Evolutionary conservation across 2,329 filamentous ascomycete genomes (phyloP).

Genomic region (Xylariaceae sp.): DNA sequence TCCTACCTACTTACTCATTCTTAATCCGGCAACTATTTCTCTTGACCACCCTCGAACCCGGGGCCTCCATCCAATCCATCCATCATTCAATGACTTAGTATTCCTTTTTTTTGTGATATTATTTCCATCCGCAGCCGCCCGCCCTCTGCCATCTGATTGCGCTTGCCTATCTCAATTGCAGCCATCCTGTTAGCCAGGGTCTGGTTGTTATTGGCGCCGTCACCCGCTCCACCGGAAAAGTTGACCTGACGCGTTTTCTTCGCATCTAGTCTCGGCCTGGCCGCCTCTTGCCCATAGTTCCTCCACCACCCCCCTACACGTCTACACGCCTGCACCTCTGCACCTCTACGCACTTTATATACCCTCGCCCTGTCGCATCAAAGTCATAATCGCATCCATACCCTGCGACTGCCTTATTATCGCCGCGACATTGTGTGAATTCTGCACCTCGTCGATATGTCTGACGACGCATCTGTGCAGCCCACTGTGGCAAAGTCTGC

Average conservation of each 20-base stretch:
- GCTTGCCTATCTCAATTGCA: constrained; percentile 16
- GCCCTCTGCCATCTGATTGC: constrained; percentile 16
- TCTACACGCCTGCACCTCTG: not conserved
- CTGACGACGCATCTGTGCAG: constrained; percentile 39
- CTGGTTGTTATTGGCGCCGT: constrained; percentile 34
- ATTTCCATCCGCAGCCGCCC: not conserved
- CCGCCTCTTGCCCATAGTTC: constrained; percentile 5
- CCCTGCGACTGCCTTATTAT: constrained; percentile 6
- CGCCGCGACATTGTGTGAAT: constrained; percentile 20
- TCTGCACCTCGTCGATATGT: constrained; percentile 32
- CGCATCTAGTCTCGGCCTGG: constrained; percentile 21
- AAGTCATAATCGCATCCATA: too few relatives aligned
- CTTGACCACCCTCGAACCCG: too few relatives aligned
- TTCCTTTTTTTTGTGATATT: not conserved
- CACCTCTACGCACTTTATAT: not conserved
- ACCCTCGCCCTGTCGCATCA: too few relatives aligned
- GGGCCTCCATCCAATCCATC: constrained; percentile 9
- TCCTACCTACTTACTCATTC: too few relatives aligned
- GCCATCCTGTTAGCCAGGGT: not conserved
- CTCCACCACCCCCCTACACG: constrained; percentile 17
- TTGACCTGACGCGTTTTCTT: constrained; percentile 41
- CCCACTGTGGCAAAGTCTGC: constrained; percentile 37
- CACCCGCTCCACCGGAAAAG: constrained; percentile 34
- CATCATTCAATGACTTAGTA: constrained; percentile 8
- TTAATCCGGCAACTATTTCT: too few relatives aligned